Base-by-base conservation (phyloP, 2,329 filamentous ascomycete species). In the Dactylonectria macrodidyma region DNA sequence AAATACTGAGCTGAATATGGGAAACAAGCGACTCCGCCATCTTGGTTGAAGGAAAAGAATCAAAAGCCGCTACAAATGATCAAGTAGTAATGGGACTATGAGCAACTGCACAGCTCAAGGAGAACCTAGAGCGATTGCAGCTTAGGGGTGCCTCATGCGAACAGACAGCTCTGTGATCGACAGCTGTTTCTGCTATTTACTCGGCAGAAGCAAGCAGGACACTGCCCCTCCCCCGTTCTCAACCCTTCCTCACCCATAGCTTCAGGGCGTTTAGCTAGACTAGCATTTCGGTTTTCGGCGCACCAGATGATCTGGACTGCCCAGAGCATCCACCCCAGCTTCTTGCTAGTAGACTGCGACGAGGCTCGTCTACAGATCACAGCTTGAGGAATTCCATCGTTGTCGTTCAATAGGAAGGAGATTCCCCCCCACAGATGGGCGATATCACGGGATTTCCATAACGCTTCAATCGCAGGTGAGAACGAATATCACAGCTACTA, bases 391-490 rank as follows among this genome's bases (percentile, higher is more conserved):
- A 12, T 22, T 24, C 33, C 8, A 33, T 60, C 36, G 50, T 14
- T 19, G 9, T 24, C 36, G 47, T 44, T 41, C 57, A 57, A 11
- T 36, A 16, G 34, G 11, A 33, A 60, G 16, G 26, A 50, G 56
- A 69, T 68, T 66, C 67, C 56, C 66, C 65, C 68, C 72, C 73
- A 75, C 73, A 75, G 71, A 48, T 38, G 36, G 30, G 26, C 36
- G 65, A 55, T 52, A 75, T 75, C 73, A 76, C 73, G 73, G 73
- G 73, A 74, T 54, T 60, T 30, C 26, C 48, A 24, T 56, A 24
- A 66, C 62, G 54, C 41, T 36, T 51, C 46, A 24, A 48, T 55
- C 55, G 54, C 62, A 67, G 52, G 59, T 48, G 54, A 22, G 26
- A 57, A 41, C 52, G 34, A 30, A 58, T 36, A 54, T 52, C 11